Conservation (phyloP, 2,329 filamentous ascomycete genomes). For the Fusarium ambrosium region DNA sequence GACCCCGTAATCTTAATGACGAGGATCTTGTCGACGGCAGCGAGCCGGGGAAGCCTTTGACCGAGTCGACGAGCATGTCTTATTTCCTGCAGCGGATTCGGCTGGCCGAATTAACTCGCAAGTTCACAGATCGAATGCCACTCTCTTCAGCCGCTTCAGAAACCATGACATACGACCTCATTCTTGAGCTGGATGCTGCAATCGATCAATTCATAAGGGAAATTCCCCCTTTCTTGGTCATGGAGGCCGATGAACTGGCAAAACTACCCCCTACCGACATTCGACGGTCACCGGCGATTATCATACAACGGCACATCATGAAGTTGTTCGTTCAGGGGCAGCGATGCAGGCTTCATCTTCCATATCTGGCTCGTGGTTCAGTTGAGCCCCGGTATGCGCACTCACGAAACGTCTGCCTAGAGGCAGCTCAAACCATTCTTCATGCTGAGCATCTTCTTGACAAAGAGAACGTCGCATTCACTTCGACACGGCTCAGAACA, state of each 20-base stretch:
- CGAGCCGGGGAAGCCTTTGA: constrained; percentile 46
- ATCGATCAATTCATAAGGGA: constrained; percentile 47
- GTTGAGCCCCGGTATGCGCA: constrained; percentile 51
- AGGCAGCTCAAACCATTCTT: constrained; percentile 50
- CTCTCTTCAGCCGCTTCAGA: constrained; percentile 47
- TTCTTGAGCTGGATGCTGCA: constrained; percentile 51
- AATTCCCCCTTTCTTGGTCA: constrained; percentile 48
- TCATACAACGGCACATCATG: constrained; percentile 51
- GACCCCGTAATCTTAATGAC: constrained; percentile 56
- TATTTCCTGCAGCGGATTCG: constrained; percentile 56
- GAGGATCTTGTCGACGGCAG: constrained; percentile 51
- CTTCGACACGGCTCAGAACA: constrained; percentile 47
- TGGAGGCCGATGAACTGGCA: constrained; percentile 35
- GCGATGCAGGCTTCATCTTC: constrained; percentile 53
- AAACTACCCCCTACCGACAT: constrained; percentile 42
- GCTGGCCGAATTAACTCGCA: constrained; percentile 54
- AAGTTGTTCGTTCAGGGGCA: constrained; percentile 52
- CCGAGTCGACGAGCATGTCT: constrained; percentile 53
- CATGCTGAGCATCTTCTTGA: constrained; percentile 49
- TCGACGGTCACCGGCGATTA: constrained; percentile 41
- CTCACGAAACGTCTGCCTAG: constrained; percentile 50
- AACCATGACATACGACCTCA: constrained; percentile 48
- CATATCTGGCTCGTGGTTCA: constrained; percentile 52
- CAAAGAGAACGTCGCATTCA: constrained; percentile 45
- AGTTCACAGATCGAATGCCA: constrained; percentile 51